Conservation (phyloP, 495 filamentous ascomycete genomes). For the Talaromyces trachyspermus region DNA sequence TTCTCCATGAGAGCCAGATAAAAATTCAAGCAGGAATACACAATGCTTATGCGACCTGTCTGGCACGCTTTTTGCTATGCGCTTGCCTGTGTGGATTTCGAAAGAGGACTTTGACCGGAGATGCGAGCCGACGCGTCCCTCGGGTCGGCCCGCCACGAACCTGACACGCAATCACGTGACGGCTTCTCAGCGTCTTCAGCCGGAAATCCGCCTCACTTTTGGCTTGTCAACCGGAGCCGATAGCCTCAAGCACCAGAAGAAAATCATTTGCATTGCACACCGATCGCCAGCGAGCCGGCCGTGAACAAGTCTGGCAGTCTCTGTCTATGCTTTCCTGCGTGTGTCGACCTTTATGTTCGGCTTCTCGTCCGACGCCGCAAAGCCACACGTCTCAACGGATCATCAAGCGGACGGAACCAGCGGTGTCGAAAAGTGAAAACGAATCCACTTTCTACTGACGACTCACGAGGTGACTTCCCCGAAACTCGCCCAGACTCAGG, state of each 20-base stretch:
- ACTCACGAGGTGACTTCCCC: conserved; percentile 2
- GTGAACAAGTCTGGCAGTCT: too few species aligned
- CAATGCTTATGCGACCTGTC: conserved; percentile 1
- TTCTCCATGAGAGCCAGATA: too few species aligned
- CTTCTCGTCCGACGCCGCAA: conserved; percentile 3
- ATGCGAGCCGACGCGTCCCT: neutral
- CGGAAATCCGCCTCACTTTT: neutral
- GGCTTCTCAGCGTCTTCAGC: neutral
- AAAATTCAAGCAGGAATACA: neutral
- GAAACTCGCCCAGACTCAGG: too few species aligned
- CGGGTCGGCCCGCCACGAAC: conserved; percentile 7
- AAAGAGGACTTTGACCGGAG: neutral
- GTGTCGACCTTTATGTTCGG: too few species aligned
- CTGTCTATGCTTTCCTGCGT: too few species aligned
- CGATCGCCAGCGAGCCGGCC: too few species aligned
- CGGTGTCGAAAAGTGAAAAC: conserved; percentile 3
- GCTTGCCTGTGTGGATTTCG: neutral
- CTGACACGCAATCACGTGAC: conserved; percentile 6
- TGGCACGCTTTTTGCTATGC: neutral
- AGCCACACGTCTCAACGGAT: conserved; percentile 3
- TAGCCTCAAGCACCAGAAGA: too few species aligned
- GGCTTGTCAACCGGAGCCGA: neutral
- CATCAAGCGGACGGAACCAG: conserved; percentile 4
- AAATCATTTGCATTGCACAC: too few species aligned
- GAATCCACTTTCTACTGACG: conserved; percentile 8